phyloP scores from a whole-genome alignment of 2,329 filamentous ascomycete species.

The Neoscytalidium dimidiatum region DNA sequence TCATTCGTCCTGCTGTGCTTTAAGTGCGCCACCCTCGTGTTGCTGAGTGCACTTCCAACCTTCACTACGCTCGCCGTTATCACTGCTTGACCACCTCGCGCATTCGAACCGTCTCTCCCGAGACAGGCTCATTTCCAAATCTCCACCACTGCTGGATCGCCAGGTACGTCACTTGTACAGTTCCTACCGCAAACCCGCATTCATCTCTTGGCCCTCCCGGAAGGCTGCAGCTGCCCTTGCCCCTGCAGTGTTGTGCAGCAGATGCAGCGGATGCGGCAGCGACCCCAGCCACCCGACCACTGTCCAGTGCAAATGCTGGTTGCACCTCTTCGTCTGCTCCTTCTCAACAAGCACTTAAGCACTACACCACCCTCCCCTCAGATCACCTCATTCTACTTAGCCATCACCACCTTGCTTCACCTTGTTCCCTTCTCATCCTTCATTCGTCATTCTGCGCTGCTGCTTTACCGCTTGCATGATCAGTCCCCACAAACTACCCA shows the following conservation, averaged over 20 bases:
- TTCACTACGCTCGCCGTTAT: not conserved
- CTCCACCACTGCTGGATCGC: not conserved
- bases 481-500: not conserved
- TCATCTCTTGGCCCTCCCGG: not conserved
- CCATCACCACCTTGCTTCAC: not conserved
- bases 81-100: not conserved
- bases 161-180: not conserved
- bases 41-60: not conserved
- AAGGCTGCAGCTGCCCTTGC: conserved; percentile 13
- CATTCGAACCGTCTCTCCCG: not conserved
- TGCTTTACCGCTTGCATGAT: not conserved
- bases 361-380: not conserved
- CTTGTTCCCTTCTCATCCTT: too few species aligned
- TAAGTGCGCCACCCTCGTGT: not conserved
- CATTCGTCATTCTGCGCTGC: not conserved
- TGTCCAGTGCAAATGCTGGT: not conserved
- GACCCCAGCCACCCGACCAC: not conserved
- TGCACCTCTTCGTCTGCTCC: not conserved
- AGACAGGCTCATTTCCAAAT: not conserved
- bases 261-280: not conserved
- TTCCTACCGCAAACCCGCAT: not conserved
- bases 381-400: not conserved
- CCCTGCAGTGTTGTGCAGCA: not conserved
- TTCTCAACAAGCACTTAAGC: not conserved
- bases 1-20: not conserved